These are phyloP conservation scores for Clarireedia homoeocarpa DNA, from an alignment of 2,329 filamentous ascomycete species.

Conservation along the genomic window DNA sequence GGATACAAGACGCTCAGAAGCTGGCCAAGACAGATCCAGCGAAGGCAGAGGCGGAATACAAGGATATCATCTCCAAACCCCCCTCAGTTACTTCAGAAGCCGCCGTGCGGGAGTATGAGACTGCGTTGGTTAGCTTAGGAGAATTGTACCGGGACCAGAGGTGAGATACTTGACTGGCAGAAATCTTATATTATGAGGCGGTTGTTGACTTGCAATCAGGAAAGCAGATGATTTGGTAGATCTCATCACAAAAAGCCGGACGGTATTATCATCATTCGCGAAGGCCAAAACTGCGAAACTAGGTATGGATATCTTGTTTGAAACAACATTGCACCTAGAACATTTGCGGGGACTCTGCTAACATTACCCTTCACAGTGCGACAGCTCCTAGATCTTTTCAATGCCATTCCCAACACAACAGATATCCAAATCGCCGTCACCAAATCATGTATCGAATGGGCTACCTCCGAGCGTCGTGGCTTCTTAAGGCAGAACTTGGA, in stretches of 20 bases:
- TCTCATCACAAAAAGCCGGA: constrained; percentile 82
- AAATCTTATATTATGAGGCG: neutral
- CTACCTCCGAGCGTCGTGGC: constrained; percentile 83
- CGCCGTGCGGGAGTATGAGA: constrained; percentile 86
- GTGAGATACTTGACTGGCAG: constrained; percentile 37
- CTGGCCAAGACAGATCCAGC: constrained; percentile 70
- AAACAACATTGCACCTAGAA: neutral
- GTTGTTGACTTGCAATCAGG: constrained; percentile 38
- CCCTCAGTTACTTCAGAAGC: constrained; percentile 77
- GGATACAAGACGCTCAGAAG: constrained; percentile 85
- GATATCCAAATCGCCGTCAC: constrained; percentile 93
- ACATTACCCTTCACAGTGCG: constrained; percentile 55
- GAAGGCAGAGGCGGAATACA: constrained; percentile 82
- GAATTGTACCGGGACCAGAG: constrained; percentile 88
- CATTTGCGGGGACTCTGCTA: neutral
- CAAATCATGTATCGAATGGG: constrained; percentile 99
- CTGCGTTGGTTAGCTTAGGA: constrained; percentile 77
- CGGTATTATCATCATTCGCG: constrained; percentile 89
- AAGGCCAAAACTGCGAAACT: constrained; percentile 99
- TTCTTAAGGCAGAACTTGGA: constrained; percentile 98
- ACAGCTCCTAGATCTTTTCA: constrained; percentile 92
- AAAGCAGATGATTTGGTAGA: constrained; percentile 79
- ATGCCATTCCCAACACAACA: constrained; percentile 85
- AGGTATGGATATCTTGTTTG: constrained; percentile 48
- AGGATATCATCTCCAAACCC: constrained; percentile 78